Evolutionary conservation across 2,329 filamentous ascomycete genomes (phyloP).

Genomic region (Fusarium sp.): DNA sequence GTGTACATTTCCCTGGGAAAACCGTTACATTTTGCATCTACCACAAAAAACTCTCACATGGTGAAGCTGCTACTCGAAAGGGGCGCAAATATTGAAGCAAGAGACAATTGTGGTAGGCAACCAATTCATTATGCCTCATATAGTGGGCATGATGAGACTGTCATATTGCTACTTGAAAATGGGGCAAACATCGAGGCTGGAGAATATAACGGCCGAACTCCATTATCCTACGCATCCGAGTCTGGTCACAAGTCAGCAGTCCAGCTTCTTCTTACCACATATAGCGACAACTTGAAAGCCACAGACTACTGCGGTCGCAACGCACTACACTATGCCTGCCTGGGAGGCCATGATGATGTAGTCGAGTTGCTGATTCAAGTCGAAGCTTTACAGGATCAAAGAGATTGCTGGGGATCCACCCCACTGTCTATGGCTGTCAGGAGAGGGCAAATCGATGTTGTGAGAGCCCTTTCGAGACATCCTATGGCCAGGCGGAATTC

Average conservation of each 20-base stretch:
- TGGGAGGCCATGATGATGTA: fast-evolving
- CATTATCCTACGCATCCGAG: background rate
- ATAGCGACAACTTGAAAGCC: fast-evolving
- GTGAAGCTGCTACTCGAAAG: too few species aligned
- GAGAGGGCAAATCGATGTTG: fast-evolving
- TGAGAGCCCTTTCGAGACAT: too few species aligned
- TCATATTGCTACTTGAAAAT: background rate
- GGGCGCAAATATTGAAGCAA: too few species aligned
- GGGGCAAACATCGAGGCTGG: background rate
- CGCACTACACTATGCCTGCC: background rate
- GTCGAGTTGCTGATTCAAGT: background rate
- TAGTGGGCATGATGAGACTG: too few species aligned
- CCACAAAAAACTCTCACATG: too few species aligned
- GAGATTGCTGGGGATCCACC: fast-evolving
- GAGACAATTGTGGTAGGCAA: too few species aligned
- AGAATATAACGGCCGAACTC: background rate
- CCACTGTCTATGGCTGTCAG: background rate
- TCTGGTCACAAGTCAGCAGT: background rate
- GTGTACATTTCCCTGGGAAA: too few species aligned
- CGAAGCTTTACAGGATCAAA: background rate
- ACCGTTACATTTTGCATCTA: too few species aligned
- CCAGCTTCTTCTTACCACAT: background rate
- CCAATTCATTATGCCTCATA: background rate
- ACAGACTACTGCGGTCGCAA: background rate
- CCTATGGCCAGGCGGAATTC: background rate